Evolutionary conservation across 2,329 filamentous ascomycete species (phyloP), one percentile per base, ranked within the genome.

Genomic region (Xylariales sp.): DNA sequence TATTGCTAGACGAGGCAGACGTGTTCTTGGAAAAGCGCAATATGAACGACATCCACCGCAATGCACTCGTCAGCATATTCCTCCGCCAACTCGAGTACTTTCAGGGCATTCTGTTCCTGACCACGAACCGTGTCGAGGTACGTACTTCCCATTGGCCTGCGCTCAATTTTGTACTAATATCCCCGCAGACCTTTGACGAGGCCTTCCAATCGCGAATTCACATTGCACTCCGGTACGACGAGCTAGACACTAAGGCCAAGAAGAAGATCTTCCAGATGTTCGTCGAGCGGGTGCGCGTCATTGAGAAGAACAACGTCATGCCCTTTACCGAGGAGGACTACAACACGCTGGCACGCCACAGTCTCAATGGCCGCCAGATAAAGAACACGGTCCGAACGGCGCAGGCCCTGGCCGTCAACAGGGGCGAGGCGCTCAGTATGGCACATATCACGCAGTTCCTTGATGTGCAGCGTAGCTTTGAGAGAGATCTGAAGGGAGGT

Each of bases 181-280:
- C 7, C 0, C 2, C 21, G 7, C 43, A 83, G 68, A 90, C 86
- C 0, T 94, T 95, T 54, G 89, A 95, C 53, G 87, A 93, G 47
- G 89, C 89, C 1, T 95, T 95, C 70, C 86, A 93, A 58, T 87
- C 82, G 8, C 80, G 89, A 18, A 94, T 95, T 47, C 88, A 95
- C 60, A 83, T 95, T 52, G 86, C 88, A 0, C 70, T 95, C 7
- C 76, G 85, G 20, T 95, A 95, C 62, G 85, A 86, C 28, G 80
- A 84, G 36, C 73, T 95, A 7, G 81, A 80, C 28, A 61, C 67
- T 4, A 83, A 84, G 54, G 88, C 88, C 9, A 85, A 86, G 64
- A 82, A 81, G 52, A 74, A 79, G 46, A 86, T 95, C 33, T 95
- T 91, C 80, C 82, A 82, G 63, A 83, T 89, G 65, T 94, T 95